A percentile compares a stretch with the other conserved stretches of the same genome.
Conservation (phyloP, 2,329 filamentous ascomycete species). For the Apiospora aurea region DNA sequence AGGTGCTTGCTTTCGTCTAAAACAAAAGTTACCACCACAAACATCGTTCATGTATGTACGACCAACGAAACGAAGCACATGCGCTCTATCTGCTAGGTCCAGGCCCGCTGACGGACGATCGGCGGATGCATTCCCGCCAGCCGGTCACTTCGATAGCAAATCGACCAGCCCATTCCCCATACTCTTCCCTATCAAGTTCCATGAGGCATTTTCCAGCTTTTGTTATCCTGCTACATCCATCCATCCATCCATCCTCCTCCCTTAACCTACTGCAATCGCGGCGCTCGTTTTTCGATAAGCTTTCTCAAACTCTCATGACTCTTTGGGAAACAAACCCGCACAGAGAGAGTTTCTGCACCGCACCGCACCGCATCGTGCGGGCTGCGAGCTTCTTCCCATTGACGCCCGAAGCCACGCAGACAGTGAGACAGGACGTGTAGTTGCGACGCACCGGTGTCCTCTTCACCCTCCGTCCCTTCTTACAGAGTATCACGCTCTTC, state of each 20-base stretch:
- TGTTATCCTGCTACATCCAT: conserved; percentile 1
- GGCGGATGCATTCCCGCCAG: not conserved
- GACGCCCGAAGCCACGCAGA: not conserved
- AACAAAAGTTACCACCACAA: not conserved
- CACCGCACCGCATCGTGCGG: not conserved
- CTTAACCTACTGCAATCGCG: not conserved
- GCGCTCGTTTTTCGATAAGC: not conserved
- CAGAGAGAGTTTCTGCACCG: not conserved
- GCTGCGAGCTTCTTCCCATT: not conserved
- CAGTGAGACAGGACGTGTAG: not conserved
- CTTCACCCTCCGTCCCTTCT: not conserved
- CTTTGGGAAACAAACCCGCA: not conserved
- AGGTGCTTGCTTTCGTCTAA: not conserved
- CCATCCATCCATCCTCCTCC: not conserved
- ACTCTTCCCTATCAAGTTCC: not conserved
- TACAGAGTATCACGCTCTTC: not conserved
- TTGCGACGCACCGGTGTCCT: not conserved
- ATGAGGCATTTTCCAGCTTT: not conserved
- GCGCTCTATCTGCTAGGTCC: not conserved
- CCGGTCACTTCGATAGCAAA: conserved; percentile 13
- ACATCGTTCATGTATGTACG: not conserved
- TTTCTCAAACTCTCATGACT: conserved; percentile 2
- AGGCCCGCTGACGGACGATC: not conserved
- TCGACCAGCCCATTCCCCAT: not conserved
- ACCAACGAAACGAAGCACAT: conserved; percentile 5